phyloP scores from a whole-genome alignment of 139 green algal genomes.

The Chlamydomonas asymmetrica region DNA sequence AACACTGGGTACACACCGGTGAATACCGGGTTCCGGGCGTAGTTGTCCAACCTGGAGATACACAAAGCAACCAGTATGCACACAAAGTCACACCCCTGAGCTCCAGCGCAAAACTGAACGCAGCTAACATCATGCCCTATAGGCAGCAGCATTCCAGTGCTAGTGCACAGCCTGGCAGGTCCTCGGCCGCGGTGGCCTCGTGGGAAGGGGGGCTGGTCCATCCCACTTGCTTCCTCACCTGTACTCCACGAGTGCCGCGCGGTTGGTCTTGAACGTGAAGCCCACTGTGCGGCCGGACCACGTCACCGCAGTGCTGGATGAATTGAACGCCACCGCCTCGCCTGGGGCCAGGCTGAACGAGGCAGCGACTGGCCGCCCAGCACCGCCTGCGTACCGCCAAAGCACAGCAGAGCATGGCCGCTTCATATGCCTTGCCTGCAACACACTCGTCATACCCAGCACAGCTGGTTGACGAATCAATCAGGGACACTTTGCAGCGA shows the following conservation, averaged over 20 bases:
- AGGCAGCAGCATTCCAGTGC: not conserved
- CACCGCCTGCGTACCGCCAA: not conserved
- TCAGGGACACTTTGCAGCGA: not conserved
- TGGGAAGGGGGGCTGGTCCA: not conserved
- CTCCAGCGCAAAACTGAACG: not conserved
- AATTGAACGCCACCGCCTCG: constrained; percentile 11
- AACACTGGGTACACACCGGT: constrained; percentile 30
- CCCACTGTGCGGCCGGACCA: constrained; percentile 1
- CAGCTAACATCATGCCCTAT: not conserved
- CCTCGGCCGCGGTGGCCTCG: not conserved
- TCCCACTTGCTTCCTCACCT: not conserved
- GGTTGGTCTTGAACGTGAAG: not conserved
- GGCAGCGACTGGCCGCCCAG: not conserved
- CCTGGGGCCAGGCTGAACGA: constrained; percentile 13
- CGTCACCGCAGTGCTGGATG: not conserved
- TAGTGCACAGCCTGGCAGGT: not conserved
- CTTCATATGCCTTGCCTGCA: not conserved
- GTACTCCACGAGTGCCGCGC: not conserved
- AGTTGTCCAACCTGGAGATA: constrained; percentile 14
- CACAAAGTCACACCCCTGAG: not conserved
- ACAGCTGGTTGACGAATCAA: not conserved
- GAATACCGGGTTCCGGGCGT: constrained; percentile 14
- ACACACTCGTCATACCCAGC: not conserved
- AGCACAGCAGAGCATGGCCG: not conserved
- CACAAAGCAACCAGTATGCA: not conserved